A percentile compares a stretch with the other conserved stretches of the same genome.
phyloP scores from a whole-genome alignment of 140 eudicot genomes.

The Flaveria floridana region DNA sequence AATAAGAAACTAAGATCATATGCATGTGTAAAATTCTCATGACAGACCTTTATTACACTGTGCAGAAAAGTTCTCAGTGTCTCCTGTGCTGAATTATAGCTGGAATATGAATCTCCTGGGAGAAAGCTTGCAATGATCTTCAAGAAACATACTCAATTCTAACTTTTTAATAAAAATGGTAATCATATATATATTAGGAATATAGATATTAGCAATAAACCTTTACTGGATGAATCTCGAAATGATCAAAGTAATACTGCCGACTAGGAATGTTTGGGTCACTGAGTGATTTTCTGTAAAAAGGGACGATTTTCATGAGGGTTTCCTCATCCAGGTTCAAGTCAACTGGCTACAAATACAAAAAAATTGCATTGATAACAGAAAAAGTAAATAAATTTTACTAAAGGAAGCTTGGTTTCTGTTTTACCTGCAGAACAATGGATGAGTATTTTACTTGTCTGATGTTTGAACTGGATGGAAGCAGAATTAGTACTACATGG shows the following conservation, averaged over 20 bases:
- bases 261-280: constrained; percentile 74
- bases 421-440: constrained; percentile 81
- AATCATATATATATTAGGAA: not conserved
- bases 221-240: constrained; percentile 97
- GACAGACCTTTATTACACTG: constrained; percentile 83
- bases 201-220: constrained; percentile 36
- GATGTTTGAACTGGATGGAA: constrained; percentile 61
- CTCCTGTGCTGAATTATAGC: constrained; percentile 87
- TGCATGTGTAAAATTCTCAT: constrained; percentile 7
- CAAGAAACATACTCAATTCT: constrained; percentile 33
- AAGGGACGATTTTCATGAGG: constrained; percentile 84
- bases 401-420: constrained; percentile 1
- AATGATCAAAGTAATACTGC: constrained; percentile 94
- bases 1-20: constrained; percentile 10
- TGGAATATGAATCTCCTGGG: constrained; percentile 77
- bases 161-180: not conserved
- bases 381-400: constrained; percentile 1
- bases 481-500: constrained; percentile 55
- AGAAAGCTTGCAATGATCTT: constrained; percentile 94
- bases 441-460: constrained; percentile 76
- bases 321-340: constrained; percentile 96
- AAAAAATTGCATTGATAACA: constrained; percentile 1
- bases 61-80: constrained; percentile 82
- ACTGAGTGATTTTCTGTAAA: constrained; percentile 92
- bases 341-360: constrained; percentile 74